Percentiles rank a stretch among this genome's conserved stretches.
Evolutionary conservation across 441 rosid species (phyloP).

Genomic region (Euphorbia schlechtendalii): DNA sequence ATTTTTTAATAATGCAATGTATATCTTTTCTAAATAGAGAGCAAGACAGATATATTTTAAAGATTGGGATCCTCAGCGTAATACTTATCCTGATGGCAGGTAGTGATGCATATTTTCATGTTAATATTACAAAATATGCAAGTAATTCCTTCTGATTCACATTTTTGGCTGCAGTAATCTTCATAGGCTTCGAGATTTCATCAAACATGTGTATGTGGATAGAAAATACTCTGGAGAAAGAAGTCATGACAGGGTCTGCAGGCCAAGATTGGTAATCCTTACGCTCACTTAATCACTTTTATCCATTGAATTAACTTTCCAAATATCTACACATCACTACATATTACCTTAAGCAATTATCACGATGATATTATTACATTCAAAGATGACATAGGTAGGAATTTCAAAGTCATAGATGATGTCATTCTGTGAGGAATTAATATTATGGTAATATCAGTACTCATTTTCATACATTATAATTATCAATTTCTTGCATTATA

Average conservation of each 20-base stretch:
- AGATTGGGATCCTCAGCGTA: conserved; percentile 58
- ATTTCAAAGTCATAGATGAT: too few species aligned
- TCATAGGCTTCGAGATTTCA: conserved; percentile 65
- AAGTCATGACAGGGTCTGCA: conserved; percentile 31
- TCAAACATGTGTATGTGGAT: conserved; percentile 78
- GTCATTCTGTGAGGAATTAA: too few species aligned
- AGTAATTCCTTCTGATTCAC: conserved; percentile 20
- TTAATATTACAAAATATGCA: conserved; percentile 6
- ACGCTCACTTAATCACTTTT: too few species aligned
- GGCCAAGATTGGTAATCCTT: conserved; percentile 46
- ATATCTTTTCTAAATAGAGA: conserved; percentile 30
- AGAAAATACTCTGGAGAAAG: conserved; percentile 50
- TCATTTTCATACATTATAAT: too few species aligned
- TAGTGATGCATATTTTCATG: conserved; percentile 20
- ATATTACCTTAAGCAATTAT: too few species aligned
- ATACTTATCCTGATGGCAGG: conserved; percentile 81
- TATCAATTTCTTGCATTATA: too few species aligned
- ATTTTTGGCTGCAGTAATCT: conserved; percentile 50
- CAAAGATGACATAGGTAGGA: too few species aligned
- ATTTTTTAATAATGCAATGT: conserved; percentile 4
- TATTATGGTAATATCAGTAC: too few species aligned
- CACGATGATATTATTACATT: too few species aligned
- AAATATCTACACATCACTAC: too few species aligned
- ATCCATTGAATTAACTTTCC: too few species aligned
- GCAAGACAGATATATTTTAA: conserved; percentile 72